Evolutionary conservation across 1,284 basidiomycete species (phyloP).

Genomic region (Trametes versicolor): DNA sequence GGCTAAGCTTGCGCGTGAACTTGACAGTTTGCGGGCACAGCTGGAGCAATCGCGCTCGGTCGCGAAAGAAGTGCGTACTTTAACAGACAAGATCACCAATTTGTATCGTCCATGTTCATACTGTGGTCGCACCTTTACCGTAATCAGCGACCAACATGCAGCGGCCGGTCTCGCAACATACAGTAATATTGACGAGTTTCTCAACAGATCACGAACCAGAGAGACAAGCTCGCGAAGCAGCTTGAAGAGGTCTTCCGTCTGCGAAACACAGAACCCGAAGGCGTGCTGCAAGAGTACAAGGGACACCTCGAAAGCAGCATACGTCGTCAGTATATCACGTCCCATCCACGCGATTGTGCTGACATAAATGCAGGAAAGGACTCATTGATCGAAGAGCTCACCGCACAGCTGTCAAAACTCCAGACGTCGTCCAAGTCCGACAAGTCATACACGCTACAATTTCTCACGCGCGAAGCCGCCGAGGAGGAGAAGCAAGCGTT

Average conservation of each 20-base stretch:
- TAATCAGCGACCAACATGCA: too few species aligned
- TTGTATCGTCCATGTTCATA: too few species aligned
- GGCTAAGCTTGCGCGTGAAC: constrained; percentile 27
- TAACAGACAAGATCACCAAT: not conserved
- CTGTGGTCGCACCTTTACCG: too few species aligned
- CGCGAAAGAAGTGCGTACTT: constrained; percentile 32
- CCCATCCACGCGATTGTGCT: constrained; percentile 9
- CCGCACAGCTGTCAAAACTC: constrained; percentile 58
- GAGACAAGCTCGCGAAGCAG: constrained; percentile 59
- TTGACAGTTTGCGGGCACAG: constrained; percentile 37
- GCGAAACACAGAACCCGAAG: constrained; percentile 71
- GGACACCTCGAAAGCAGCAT: constrained; percentile 59
- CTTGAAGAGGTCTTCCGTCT: constrained; percentile 65
- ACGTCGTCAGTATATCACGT: constrained; percentile 52
- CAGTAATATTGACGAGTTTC: not conserved
- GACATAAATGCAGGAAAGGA: constrained; percentile 58
- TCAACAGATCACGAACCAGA: constrained; percentile 46
- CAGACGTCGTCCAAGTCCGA: constrained; percentile 60
- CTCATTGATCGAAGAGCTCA: constrained; percentile 64
- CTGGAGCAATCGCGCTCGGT: constrained; percentile 28
- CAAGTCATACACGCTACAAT: constrained; percentile 55
- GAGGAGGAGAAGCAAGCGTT: constrained; percentile 69
- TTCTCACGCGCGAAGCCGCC: constrained; percentile 76
- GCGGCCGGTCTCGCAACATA: not conserved
- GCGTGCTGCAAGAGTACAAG: constrained; percentile 55